Percentiles rank a stretch among this genome's conserved stretches.
phyloP scores from a whole-genome alignment of 78 protist genomes.

The Chrysochromulina tobinii region DNA sequence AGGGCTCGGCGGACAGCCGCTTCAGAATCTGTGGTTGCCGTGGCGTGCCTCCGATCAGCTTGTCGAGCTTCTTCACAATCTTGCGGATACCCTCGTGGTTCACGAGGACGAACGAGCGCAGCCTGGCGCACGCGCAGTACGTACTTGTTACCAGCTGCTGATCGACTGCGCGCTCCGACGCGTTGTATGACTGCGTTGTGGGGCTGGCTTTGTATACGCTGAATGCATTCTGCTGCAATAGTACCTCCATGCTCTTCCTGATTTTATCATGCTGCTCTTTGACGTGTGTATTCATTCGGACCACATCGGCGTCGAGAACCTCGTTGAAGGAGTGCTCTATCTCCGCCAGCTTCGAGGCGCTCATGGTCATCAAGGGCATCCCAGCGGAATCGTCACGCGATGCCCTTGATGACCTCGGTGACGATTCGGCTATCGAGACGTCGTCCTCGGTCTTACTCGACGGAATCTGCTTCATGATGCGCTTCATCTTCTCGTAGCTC shows the following conservation, averaged over 20 bases:
- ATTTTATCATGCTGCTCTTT: neutral
- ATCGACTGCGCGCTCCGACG: neutral
- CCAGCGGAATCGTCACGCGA: neutral
- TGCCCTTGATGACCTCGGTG: neutral
- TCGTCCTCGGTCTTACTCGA: neutral
- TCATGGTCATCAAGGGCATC: neutral
- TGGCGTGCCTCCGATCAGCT: neutral
- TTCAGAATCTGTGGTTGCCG: neutral
- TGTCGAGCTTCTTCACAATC: constrained; percentile 19
- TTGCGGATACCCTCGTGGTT: neutral
- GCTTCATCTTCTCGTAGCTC: neutral
- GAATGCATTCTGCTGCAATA: neutral
- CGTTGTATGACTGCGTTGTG: neutral
- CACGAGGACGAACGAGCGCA: neutral
- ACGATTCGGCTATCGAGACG: neutral
- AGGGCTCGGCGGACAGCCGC: neutral
- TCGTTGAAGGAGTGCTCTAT: neutral
- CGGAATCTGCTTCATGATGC: neutral
- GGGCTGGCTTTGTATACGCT: too few relatives aligned
- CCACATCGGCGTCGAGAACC: neutral
- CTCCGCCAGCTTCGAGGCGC: neutral
- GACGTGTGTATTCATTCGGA: neutral
- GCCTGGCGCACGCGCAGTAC: neutral
- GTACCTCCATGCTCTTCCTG: neutral
- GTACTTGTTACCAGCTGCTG: neutral